phyloP scores from a whole-genome alignment of 495 filamentous ascomycete genomes.

The Penicillium atrosanguineum region DNA sequence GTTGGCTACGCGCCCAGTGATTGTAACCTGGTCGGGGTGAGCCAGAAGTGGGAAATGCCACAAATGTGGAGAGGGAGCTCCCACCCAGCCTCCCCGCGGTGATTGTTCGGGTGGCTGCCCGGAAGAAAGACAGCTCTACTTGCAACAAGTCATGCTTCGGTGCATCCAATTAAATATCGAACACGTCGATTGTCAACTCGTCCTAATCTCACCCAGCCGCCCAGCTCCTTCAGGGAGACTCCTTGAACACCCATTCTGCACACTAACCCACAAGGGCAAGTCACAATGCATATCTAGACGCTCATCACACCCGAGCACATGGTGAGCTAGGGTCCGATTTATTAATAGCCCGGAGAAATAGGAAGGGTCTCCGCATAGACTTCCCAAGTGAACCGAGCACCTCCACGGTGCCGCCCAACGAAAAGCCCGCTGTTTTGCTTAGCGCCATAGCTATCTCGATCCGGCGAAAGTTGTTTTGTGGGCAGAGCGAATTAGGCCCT shows the following conservation, averaged over 20 bases:
- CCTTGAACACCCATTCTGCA: conserved; percentile 21
- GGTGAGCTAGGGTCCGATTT: conserved; percentile 9
- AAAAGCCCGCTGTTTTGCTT: conserved; percentile 25
- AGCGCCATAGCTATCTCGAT: conserved; percentile 25
- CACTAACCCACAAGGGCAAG: conserved; percentile 27
- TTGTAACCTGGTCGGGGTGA: neutral
- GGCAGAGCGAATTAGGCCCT: conserved; percentile 15
- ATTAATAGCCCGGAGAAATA: conserved; percentile 29
- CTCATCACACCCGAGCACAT: conserved; percentile 7
- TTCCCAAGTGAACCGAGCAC: neutral
- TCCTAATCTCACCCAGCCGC: conserved; percentile 7
- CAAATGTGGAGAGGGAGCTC: conserved; percentile 5
- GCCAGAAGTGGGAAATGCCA: neutral
- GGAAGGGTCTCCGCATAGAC: conserved; percentile 3
- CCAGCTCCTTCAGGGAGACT: neutral
- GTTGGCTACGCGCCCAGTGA: conserved; percentile 10
- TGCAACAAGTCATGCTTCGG: conserved; percentile 2
- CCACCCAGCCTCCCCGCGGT: conserved; percentile 7
- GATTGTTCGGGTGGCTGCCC: neutral
- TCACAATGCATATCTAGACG: conserved; percentile 25
- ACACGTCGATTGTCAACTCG: conserved; percentile 7
- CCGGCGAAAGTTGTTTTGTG: conserved; percentile 19
- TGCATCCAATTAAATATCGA: conserved; percentile 7
- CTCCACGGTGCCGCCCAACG: conserved; percentile 15
- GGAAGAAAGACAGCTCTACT: neutral